Evolutionary conservation across 495 filamentous ascomycete species (phyloP).

Genomic region (Sabuloglossum arenarium): DNA sequence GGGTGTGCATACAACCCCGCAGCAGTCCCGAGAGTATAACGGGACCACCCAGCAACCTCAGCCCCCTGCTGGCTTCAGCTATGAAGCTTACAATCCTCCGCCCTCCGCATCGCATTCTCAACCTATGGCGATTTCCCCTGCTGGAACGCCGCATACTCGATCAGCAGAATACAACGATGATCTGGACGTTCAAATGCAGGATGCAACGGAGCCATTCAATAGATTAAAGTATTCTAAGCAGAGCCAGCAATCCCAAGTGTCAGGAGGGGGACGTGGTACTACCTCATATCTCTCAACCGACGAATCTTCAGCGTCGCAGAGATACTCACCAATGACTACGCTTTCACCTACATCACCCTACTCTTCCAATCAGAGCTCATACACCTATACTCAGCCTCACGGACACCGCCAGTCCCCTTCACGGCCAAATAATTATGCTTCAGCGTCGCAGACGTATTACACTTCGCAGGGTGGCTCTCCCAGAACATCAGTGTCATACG

Average conservation of each 20-base stretch:
- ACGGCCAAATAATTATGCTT: slow-evolving; percentile 31
- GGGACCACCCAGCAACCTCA: slow-evolving; percentile 30
- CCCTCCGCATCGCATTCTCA: slow-evolving; percentile 8
- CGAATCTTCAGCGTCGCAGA: slow-evolving; percentile 62
- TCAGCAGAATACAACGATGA: slow-evolving; percentile 28
- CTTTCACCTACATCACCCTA: slow-evolving; percentile 41
- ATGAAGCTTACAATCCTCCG: slow-evolving; percentile 47
- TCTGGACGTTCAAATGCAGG: slow-evolving; percentile 79
- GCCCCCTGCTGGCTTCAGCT: slow-evolving; percentile 45
- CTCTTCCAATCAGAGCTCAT: slow-evolving; percentile 26
- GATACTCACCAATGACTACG: slow-evolving; percentile 89
- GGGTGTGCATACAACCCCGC: not conserved
- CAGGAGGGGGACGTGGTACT: slow-evolving; percentile 25
- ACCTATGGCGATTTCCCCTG: slow-evolving; percentile 9
- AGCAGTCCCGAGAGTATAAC: slow-evolving; percentile 13
- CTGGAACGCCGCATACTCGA: slow-evolving; percentile 8
- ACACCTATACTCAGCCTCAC: slow-evolving; percentile 17
- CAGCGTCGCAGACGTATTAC: slow-evolving; percentile 44
- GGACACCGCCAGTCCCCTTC: slow-evolving; percentile 34
- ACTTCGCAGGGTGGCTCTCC: slow-evolving; percentile 18
- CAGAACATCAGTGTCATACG: not conserved
- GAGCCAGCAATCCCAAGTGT: slow-evolving; percentile 38
- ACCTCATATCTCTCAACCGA: slow-evolving; percentile 47
- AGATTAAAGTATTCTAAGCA: slow-evolving; percentile 59
- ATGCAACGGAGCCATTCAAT: slow-evolving; percentile 60